Conservation (phyloP, 176 grass and related monocot species). For the Cymbopogon citratus region DNA sequence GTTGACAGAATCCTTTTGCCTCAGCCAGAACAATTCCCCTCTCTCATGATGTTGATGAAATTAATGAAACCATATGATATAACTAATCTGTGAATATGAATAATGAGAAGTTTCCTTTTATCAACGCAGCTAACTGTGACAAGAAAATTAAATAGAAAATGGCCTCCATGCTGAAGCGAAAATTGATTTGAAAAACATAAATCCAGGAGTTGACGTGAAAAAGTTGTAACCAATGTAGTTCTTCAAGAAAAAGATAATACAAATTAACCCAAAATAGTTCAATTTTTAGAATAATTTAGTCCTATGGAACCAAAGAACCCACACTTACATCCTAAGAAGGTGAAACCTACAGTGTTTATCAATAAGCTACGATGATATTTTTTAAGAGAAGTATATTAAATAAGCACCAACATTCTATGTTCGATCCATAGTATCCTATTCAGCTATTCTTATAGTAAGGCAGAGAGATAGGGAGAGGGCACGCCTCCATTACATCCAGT, state of each 20-base stretch:
- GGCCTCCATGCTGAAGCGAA: not conserved
- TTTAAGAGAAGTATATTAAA: not conserved
- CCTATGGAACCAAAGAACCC: not conserved
- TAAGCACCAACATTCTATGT: conserved; percentile 10
- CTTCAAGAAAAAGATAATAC: not conserved
- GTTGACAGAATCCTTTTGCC: not conserved
- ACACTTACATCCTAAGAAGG: conserved; percentile 11
- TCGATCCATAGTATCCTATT: not conserved
- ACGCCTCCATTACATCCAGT: not conserved
- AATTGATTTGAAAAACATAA: not conserved
- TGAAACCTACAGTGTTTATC: not conserved
- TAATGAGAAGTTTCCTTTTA: not conserved
- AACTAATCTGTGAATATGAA: not conserved
- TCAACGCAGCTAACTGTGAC: not conserved
- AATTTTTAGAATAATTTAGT: not conserved
- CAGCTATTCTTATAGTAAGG: conserved; percentile 8
- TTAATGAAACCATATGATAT: not conserved
- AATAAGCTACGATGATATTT: not conserved
- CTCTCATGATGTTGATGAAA: not conserved
- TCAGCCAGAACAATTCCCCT: not conserved
- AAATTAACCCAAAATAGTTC: conserved; percentile 1
- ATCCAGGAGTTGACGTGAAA: not conserved
- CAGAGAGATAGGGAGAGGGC: not conserved
- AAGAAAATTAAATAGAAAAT: not conserved
- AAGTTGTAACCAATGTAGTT: not conserved